Base-by-base conservation (phyloP, 495 filamentous ascomycete species). In the Neurospora cerealis region DNA sequence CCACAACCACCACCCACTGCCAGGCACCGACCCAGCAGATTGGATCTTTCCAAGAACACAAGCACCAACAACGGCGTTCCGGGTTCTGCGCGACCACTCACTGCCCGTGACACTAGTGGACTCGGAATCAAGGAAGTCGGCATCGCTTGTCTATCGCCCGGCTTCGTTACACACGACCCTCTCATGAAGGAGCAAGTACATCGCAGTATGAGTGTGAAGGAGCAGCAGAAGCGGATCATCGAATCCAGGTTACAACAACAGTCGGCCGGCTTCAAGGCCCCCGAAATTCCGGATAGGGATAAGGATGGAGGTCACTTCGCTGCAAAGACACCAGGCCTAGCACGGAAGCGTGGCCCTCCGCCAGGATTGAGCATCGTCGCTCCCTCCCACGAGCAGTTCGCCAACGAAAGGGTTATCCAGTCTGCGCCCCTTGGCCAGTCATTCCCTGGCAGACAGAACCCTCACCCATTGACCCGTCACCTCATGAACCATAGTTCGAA, bases 81-180 rank as follows among this genome's bases (percentile, higher is more conserved):
- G 85, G 76, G 89, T 86, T 78, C 91, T 3, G 93, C 88, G 46
- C 90, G 91, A 32, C 94, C 92, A 36, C 86, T 97, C 83, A 96
- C 93, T 7, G 90, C 91, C 38, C 90, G 91, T 70, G 93, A 95
- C 13, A 74, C 41, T 74, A 87, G 71, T 37, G 91, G 91, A 11
- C 83, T 95, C 19, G 91, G 83, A 24, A 95, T 98, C 83, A 94
- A 97, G 78, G 91, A 97, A 79, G 93, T 99, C 17, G 96, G 96
- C 60, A 87, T 98, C 73, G 95, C 95, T 32, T 99, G 96, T 77
- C 85, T 99, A 70, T 98, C 95, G 17, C 96, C 96, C 0, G 96
- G 96, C 36, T 98, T 99, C 80, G 90, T 94, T 69, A 98, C 96
- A 2, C 91, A 98, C 75, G 95, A 99, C 82, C 96, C 96, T n/a